A percentile compares a stretch with the other conserved stretches of the same genome.
phyloP scores from a whole-genome alignment of 225 moss, liverwort and hornwort genomes.

The Ulota crispa region DNA sequence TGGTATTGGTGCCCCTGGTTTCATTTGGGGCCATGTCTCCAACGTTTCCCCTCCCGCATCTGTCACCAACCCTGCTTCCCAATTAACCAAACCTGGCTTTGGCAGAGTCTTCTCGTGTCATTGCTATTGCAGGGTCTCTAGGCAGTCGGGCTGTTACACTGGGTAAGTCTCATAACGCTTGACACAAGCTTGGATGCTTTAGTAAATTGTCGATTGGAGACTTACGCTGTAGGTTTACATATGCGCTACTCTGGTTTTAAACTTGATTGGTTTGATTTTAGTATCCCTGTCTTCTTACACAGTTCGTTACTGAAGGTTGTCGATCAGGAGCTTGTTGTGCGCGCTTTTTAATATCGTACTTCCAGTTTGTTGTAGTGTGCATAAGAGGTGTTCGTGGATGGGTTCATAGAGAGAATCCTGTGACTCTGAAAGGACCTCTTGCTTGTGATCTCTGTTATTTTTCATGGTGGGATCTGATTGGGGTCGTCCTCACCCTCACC shows the following conservation, averaged over 20 bases:
- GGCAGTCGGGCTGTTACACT: neutral
- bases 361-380: neutral
- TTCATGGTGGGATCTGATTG: neutral
- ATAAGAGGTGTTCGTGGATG: neutral
- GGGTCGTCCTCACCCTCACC: neutral
- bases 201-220: neutral
- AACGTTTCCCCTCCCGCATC: slow-evolving; percentile 13
- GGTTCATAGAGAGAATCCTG: neutral
- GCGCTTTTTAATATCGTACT: neutral
- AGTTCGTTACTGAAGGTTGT: neutral
- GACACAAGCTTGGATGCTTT: neutral
- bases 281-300: neutral
- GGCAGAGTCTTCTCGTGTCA: neutral
- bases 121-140: slow-evolving; percentile 1
- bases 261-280: neutral
- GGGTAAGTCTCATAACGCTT: slow-evolving; percentile 3
- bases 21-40: neutral
- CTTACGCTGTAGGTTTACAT: neutral
- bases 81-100: neutral
- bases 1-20: neutral
- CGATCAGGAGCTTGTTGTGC: neutral
- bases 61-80: neutral
- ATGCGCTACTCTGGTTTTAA: neutral
- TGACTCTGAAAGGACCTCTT: neutral
- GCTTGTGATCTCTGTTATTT: neutral